phyloP scores from a whole-genome alignment of 2,329 filamentous ascomycete species.

The Paracoccidioides brasiliensis region DNA sequence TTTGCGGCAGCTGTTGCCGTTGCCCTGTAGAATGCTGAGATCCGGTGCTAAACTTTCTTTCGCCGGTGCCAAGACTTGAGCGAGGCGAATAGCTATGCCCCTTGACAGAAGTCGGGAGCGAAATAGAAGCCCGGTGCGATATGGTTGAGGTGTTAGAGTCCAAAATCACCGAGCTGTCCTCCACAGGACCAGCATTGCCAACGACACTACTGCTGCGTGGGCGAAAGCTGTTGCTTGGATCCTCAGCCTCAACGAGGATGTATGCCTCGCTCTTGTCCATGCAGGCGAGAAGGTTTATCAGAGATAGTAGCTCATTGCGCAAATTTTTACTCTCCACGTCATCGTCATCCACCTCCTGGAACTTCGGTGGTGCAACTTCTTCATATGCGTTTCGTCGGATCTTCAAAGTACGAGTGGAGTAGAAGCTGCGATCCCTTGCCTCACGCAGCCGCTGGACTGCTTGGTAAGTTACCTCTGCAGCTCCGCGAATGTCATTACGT shows the following conservation, averaged over 20 bases:
- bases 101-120: background rate
- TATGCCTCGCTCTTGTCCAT: conserved; percentile 73
- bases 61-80: background rate
- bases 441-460: conserved; percentile 40
- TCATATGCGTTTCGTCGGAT: conserved; percentile 25
- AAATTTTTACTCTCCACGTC: conserved; percentile 42
- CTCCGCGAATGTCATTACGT: conserved; percentile 74
- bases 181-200: conserved; percentile 4
- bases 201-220: background rate
- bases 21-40: background rate
- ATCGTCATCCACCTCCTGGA: conserved; percentile 23
- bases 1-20: conserved; percentile 8
- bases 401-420: conserved; percentile 19
- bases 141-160: background rate
- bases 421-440: conserved; percentile 18
- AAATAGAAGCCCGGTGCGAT: background rate
- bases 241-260: conserved; percentile 37
- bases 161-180: background rate
- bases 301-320: conserved; percentile 62
- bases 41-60: background rate
- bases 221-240: background rate
- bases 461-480: conserved; percentile 44
- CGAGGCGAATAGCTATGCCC: background rate
- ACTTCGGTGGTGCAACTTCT: conserved; percentile 14
- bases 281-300: conserved; percentile 86